Conservation (phyloP, 2,329 filamentous ascomycete genomes). For the Clarireedia sp. region DNA sequence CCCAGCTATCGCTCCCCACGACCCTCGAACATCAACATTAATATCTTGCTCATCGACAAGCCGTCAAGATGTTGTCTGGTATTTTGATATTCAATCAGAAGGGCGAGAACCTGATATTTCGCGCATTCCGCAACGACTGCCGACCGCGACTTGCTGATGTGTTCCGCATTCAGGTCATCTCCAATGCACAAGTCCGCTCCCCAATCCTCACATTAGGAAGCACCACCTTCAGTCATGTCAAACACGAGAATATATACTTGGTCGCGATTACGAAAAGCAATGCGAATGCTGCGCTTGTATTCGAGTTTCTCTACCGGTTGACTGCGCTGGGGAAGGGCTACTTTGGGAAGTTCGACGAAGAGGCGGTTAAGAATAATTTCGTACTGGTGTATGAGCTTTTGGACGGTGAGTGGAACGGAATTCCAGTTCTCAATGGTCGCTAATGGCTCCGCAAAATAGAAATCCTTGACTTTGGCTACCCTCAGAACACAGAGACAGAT, state of each 20-base stretch:
- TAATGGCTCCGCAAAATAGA: slow-evolving; percentile 44
- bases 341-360: slow-evolving; percentile 98
- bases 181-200: slow-evolving; percentile 93
- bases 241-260: slow-evolving; percentile 97
- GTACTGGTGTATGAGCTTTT: slow-evolving; percentile 95
- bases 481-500: slow-evolving; percentile 97
- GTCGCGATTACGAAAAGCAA: slow-evolving; percentile 98
- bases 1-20: slow-evolving; percentile 4
- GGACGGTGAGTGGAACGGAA: slow-evolving; percentile 56
- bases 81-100: slow-evolving; percentile 99
- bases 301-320: slow-evolving; percentile 93
- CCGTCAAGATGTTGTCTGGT: slow-evolving; percentile 76
- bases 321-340: slow-evolving; percentile 88
- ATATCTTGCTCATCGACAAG: slow-evolving; percentile 2
- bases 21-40: slow-evolving; percentile 6
- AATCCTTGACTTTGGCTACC: slow-evolving; percentile 98
- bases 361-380: slow-evolving; percentile 99
- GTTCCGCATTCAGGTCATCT: slow-evolving; percentile 99
- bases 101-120: slow-evolving; percentile 98
- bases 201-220: slow-evolving; percentile 95
- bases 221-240: slow-evolving; percentile 98
- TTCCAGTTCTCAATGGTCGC: background rate
- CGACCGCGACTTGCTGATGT: slow-evolving; percentile 95
- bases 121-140: slow-evolving; percentile 97
- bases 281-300: slow-evolving; percentile 94